Evolutionary conservation across 148 eudicot species (phyloP).

Genomic region (Camellia granthamiana): DNA sequence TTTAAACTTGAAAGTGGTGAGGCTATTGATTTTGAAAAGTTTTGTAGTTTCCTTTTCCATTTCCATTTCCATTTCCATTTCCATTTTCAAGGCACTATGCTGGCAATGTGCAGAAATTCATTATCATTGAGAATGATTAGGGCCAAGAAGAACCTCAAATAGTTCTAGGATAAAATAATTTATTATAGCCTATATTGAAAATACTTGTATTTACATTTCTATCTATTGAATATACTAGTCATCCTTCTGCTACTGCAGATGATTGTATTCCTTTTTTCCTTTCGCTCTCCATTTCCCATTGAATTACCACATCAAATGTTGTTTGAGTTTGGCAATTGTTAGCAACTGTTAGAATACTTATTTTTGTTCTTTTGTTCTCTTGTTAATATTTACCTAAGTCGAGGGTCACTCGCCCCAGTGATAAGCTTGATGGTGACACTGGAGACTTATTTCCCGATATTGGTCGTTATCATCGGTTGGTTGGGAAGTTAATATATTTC

Average conservation of each 20-base stretch:
- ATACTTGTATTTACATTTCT: background rate
- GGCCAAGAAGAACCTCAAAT: background rate
- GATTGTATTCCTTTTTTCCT: background rate
- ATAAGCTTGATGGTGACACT: too few species aligned
- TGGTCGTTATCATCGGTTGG: too few species aligned
- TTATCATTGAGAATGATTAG: background rate
- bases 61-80: background rate
- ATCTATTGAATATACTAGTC: background rate
- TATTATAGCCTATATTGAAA: background rate
- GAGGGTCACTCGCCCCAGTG: too few species aligned
- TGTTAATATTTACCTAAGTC: too few species aligned
- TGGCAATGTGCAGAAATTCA: background rate
- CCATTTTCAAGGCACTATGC: background rate
- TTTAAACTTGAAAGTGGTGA: constrained; percentile 1
- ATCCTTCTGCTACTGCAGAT: background rate
- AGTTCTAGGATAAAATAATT: background rate
- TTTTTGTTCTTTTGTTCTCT: too few species aligned
- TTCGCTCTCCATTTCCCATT: background rate
- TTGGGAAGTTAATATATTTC: too few species aligned
- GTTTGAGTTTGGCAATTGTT: background rate
- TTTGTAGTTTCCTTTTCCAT: background rate
- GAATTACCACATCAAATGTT: background rate
- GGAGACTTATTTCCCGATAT: too few species aligned
- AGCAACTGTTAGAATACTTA: background rate
- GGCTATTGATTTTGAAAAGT: background rate